phyloP scores from a whole-genome alignment of 1,284 basidiomycete genomes.

The Cryptococcus sp. region DNA sequence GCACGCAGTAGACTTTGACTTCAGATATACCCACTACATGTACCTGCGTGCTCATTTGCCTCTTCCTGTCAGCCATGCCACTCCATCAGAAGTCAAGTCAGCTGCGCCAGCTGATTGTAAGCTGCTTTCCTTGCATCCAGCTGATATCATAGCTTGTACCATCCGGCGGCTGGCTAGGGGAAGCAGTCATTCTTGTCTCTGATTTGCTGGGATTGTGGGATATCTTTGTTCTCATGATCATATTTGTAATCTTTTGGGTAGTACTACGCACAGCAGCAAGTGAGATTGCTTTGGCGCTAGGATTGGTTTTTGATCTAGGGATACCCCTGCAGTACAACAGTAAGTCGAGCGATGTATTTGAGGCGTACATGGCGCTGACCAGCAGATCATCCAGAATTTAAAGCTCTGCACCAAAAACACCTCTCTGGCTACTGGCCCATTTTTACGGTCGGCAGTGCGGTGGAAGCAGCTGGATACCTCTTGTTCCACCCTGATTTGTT shows the following conservation, averaged over 20 bases:
- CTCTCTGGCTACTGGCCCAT: slow-evolving; percentile 27
- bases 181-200: slow-evolving; percentile 16
- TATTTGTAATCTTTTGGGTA: slow-evolving; percentile 26
- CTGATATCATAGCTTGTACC: slow-evolving; percentile 12
- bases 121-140: too few relatives aligned
- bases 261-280: slow-evolving; percentile 19
- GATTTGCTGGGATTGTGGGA: slow-evolving; percentile 23
- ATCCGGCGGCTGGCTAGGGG: slow-evolving; percentile 26
- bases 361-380: neutral
- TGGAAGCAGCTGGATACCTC: slow-evolving; percentile 19
- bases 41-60: too few relatives aligned
- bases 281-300: slow-evolving; percentile 22
- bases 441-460: slow-evolving; percentile 15
- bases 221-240: slow-evolving; percentile 12
- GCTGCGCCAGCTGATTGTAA: too few relatives aligned
- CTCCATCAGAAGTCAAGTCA: too few relatives aligned
- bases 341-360: slow-evolving; percentile 7
- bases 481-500: slow-evolving; percentile 27
- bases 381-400: slow-evolving; percentile 12
- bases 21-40: too few relatives aligned
- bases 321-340: slow-evolving; percentile 30
- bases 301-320: slow-evolving; percentile 19
- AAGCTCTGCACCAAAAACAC: slow-evolving; percentile 11
- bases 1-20: too few relatives aligned
- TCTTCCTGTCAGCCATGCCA: too few relatives aligned